These are phyloP conservation scores for Cyathus striatus DNA, from an alignment of 768 basidiomycete genomes.

Conservation along the genomic window DNA sequence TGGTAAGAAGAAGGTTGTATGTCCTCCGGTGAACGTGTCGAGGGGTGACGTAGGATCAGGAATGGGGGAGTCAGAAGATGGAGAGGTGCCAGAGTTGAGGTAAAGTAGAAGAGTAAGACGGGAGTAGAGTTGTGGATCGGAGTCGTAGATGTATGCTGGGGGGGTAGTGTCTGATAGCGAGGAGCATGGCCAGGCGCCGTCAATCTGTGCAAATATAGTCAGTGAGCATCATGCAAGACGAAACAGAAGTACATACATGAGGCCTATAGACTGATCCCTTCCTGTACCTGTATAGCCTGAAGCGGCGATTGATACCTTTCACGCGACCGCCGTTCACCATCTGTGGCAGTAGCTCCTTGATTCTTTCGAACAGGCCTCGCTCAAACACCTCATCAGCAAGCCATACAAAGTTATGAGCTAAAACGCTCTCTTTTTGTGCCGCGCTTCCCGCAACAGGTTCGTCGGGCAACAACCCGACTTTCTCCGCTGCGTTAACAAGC, in stretches of 20 bases:
- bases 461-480: constrained; percentile 44
- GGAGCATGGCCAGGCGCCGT: constrained; percentile 50
- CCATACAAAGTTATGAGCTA: constrained; percentile 50
- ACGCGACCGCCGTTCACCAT: constrained; percentile 36
- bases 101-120: constrained; percentile 45
- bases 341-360: constrained; percentile 35
- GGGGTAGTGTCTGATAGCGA: constrained; percentile 34
- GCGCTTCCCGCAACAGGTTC: constrained; percentile 45
- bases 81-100: constrained; percentile 15
- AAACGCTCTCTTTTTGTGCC: constrained; percentile 34
- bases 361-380: constrained; percentile 31
- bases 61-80: neutral
- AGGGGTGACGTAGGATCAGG: neutral
- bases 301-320: constrained; percentile 42
- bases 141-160: constrained; percentile 43
- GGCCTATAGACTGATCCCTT: constrained; percentile 46
- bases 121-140: constrained; percentile 40
- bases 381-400: constrained; percentile 41
- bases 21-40: constrained; percentile 41
- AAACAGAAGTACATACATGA: constrained; percentile 22
- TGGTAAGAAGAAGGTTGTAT: constrained; percentile 53
- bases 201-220: constrained; percentile 24
- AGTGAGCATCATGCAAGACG: neutral
- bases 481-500: constrained; percentile 39
- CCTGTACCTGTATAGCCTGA: constrained; percentile 46